phyloP scores from a whole-genome alignment of 148 eudicot genomes.

The Gaultheria prostrata region DNA sequence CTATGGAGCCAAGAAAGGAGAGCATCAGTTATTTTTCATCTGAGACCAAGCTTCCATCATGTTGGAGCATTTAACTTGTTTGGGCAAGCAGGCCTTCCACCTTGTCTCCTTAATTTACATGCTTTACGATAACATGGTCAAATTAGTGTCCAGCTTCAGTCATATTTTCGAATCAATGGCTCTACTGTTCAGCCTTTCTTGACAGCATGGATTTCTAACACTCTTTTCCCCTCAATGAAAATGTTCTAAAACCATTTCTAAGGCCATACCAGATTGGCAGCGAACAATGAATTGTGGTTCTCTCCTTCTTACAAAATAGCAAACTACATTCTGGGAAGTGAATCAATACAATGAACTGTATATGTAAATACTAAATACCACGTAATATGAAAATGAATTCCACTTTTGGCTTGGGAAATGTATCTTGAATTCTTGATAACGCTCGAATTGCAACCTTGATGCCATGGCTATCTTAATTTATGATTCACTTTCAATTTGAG shows the following conservation, averaged over 20 bases:
- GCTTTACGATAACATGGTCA: not conserved
- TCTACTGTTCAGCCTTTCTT: slow-evolving; percentile 1
- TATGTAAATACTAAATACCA: not conserved
- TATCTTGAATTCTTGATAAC: not conserved
- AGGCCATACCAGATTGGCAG: not conserved
- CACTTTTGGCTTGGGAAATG: not conserved
- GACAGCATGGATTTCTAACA: not conserved
- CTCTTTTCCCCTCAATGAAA: not conserved
- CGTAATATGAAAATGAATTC: not conserved
- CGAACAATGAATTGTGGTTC: not conserved
- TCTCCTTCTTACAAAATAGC: not conserved
- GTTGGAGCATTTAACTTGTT: not conserved
- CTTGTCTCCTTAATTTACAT: not conserved
- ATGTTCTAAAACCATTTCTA: not conserved
- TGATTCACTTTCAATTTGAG: not conserved
- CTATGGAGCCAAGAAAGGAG: not conserved
- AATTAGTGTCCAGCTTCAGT: not conserved
- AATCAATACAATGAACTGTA: not conserved
- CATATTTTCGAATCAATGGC: not conserved
- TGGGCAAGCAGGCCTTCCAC: not conserved
- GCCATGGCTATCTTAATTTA: not conserved
- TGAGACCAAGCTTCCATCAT: slow-evolving; percentile 10
- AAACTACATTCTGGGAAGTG: not conserved
- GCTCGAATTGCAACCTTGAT: not conserved
- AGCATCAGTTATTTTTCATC: not conserved